Conservation (phyloP, 2,329 filamentous ascomycete species). For the Alternaria consortialis region DNA sequence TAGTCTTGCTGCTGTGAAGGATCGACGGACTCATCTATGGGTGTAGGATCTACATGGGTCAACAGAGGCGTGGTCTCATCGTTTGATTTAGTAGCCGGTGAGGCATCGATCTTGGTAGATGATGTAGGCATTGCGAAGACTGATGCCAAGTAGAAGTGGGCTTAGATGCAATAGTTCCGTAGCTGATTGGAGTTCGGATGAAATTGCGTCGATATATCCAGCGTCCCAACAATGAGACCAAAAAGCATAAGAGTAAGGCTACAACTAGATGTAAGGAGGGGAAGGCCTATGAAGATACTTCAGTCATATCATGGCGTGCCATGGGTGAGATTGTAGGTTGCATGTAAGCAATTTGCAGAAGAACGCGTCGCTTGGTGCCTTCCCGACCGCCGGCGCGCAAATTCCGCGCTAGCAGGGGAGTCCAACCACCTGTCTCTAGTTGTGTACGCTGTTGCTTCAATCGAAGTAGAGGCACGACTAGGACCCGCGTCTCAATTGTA, state of each 20-base stretch:
- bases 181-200: neutral
- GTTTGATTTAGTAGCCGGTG: constrained; percentile 3
- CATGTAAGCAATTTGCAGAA: constrained; percentile 5
- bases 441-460: neutral
- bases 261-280: no score
- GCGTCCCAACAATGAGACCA: neutral
- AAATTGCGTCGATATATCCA: neutral
- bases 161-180: neutral
- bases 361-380: constrained; percentile 11
- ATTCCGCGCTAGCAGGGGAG: constrained; percentile 13
- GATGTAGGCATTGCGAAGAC: constrained; percentile 6
- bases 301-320: neutral
- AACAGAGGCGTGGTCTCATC: constrained; percentile 45
- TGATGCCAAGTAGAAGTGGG: neutral
- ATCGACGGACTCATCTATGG: constrained; percentile 23
- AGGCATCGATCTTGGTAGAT: neutral
- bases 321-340: neutral
- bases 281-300: neutral
- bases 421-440: neutral
- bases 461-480: neutral
- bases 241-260: neutral
- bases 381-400: constrained; percentile 1
- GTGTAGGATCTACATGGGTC: constrained; percentile 23
- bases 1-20: neutral
- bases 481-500: neutral